phyloP scores from a whole-genome alignment of 257 asterid species.

The Jacaranda copaia region DNA sequence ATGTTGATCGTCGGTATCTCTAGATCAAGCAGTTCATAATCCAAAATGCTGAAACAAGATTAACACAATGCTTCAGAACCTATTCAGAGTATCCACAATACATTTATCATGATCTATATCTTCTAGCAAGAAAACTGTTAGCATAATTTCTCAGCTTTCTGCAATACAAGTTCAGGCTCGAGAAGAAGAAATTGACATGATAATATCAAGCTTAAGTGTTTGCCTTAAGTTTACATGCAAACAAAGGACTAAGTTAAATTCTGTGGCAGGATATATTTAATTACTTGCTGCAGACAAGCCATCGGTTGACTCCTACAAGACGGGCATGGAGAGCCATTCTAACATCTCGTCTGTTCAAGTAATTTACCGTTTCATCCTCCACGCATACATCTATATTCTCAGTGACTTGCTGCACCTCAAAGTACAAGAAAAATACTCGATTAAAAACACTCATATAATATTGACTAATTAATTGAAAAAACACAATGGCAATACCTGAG shows the following conservation, averaged over 20 bases:
- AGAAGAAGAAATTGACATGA: too few species aligned
- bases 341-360: constrained; percentile 77
- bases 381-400: constrained; percentile 78
- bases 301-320: constrained; percentile 64
- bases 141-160: too few species aligned
- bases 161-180: too few species aligned
- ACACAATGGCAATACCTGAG: constrained; percentile 47
- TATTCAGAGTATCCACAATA: too few species aligned
- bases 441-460: neutral
- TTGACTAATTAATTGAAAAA: neutral
- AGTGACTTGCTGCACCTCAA: constrained; percentile 55
- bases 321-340: constrained; percentile 76
- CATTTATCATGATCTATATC: too few species aligned
- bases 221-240: too few species aligned
- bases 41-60: constrained; percentile 59
- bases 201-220: too few species aligned
- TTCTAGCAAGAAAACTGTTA: too few species aligned
- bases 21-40: constrained; percentile 74
- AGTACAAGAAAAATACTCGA: neutral
- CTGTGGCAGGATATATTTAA: neutral
- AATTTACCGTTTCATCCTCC: constrained; percentile 74
- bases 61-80: neutral
- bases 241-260: neutral
- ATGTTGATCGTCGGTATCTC: constrained; percentile 71
- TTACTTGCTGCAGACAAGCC: constrained; percentile 90